Base-by-base conservation (phyloP, 768 basidiomycete species). In the Macrolepiota albuminosa region DNA sequence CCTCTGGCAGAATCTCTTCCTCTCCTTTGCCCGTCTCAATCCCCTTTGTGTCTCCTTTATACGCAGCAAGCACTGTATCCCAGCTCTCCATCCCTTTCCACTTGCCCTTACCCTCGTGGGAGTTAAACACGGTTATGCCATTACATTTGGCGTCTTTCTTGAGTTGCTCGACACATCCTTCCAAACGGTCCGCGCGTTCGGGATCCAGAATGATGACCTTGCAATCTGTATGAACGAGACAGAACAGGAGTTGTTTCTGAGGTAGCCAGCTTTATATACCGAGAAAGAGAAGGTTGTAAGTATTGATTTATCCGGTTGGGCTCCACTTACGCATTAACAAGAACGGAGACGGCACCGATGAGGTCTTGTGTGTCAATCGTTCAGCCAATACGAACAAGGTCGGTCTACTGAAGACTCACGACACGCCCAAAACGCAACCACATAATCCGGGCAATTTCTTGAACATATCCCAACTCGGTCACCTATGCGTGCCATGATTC, bases 351-450 rank as follows among this genome's bases (percentile, higher is more conserved):
- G 1, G 79, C 83, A 13, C 83, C 84, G 50, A 84, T 71, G 14
- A 81, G 68, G 60, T 76, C 76, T 77, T 43, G 6, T 36, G 24
- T 54, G 31, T 29, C 31, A 18, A 34, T 26, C 29, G 26, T 66
- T 45, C 49, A 39, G 40, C 18, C 18, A 8, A 46, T 18, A 34
- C 21, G 29, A 51, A 13, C 34, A 50, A 26, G 43, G 42, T 13
- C 36, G 43, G 40, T 43, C 14, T 50, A 4, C 13, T 29, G 34
- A 36, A 33, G 9, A 72, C 73, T 66, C 48, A 71, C 81, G 78
- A 61, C 75, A 76, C 10, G 81, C 83, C 78, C 77, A 84, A 63
- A 80, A 83, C 3, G 72, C 71, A 45, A 77, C 69, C 9, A 81
- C 57, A 62, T 73, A 81, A 42, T 81, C 79, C 18, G 79, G 77